phyloP scores from a whole-genome alignment of 257 asterid species.

The Jacaranda mimosifolia region DNA sequence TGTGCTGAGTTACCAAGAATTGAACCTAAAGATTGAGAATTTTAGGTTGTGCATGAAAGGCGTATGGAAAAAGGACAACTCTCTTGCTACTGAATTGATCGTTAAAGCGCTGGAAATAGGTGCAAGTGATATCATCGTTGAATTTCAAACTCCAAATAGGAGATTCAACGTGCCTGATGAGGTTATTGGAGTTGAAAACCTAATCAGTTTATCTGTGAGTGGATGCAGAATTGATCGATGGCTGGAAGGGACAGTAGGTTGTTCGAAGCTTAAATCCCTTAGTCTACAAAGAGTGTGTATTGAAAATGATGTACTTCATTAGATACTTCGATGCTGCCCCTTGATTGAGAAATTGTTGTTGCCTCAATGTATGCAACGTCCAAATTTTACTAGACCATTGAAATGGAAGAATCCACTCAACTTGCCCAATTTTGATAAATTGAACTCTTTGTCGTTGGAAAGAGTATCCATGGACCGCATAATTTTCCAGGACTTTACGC shows the following conservation, averaged over 20 bases:
- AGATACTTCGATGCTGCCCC: slow-evolving; percentile 25
- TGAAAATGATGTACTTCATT: neutral
- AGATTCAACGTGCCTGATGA: neutral
- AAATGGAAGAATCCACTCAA: no score
- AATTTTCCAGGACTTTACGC: slow-evolving; percentile 22
- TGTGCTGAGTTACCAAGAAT: slow-evolving; percentile 10
- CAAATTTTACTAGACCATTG: no score
- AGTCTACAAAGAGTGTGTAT: neutral
- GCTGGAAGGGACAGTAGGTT: neutral
- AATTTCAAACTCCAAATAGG: neutral
- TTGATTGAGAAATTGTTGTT: slow-evolving; percentile 28
- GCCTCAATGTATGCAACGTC: neutral
- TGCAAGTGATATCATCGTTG: neutral
- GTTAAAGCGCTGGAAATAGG: slow-evolving; percentile 26
- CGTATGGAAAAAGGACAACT: neutral
- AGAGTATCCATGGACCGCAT: no score
- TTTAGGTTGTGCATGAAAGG: neutral
- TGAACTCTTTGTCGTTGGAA: neutral
- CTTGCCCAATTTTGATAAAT: neutral
- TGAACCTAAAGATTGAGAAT: slow-evolving; percentile 15
- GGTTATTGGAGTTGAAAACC: slow-evolving; percentile 5
- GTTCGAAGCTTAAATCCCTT: slow-evolving; percentile 15
- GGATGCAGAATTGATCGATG: neutral
- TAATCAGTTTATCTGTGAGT: neutral
- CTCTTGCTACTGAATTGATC: slow-evolving; percentile 18